Evolutionary conservation across 768 basidiomycete species (phyloP), one percentile per base, ranked within the genome.

Genomic region (Phlebiopsis gigantea): DNA sequence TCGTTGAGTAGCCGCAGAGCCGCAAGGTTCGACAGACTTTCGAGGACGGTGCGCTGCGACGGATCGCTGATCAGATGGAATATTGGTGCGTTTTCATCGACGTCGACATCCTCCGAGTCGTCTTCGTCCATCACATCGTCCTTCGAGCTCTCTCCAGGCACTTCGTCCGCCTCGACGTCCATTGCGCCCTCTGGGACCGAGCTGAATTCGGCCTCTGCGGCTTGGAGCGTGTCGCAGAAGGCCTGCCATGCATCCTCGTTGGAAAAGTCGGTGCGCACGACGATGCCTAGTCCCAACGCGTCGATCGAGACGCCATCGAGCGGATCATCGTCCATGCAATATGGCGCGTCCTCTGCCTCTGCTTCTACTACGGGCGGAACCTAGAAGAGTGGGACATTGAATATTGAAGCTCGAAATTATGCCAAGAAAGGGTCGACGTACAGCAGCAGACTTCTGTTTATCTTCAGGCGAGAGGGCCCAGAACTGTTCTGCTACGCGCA

Each of bases 231-330:
- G 4, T 65, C 60, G 55, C 67, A 70, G 68, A 90, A 88, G 0
- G 68, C 59, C 12, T 71, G 64, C 89, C 89, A 91, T 1, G 88
- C 81, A 6, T 73, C 71, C 30, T 90, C 85, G 65, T 87, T 70
- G 8, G 82, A 76, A 66, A 78, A 90, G 63, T 91, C 87, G 9
- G 88, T 85, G 39, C 90, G 83, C n/a, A 91, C 65, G 46, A 91
- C 65, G 57, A 90, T 63, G 14, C 87, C 87, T 42, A 82, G 63
- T 56, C 81, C 79, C 0, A 75, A 75, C 6, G 71, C 76, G 21
- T 80, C 75, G 22, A 72, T 67, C 29, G 79, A 61, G 49, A 73
- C 59, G 10, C 64, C 66, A 66, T 88, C 86, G 57, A 79, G 65
- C 1, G 80, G 79, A 68, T 89, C 87, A 8, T 67, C 65, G 63